These are phyloP conservation scores for Pseudogymnoascus verrucosus DNA, from an alignment of 2,329 filamentous ascomycete genomes.

Conservation along the genomic window DNA sequence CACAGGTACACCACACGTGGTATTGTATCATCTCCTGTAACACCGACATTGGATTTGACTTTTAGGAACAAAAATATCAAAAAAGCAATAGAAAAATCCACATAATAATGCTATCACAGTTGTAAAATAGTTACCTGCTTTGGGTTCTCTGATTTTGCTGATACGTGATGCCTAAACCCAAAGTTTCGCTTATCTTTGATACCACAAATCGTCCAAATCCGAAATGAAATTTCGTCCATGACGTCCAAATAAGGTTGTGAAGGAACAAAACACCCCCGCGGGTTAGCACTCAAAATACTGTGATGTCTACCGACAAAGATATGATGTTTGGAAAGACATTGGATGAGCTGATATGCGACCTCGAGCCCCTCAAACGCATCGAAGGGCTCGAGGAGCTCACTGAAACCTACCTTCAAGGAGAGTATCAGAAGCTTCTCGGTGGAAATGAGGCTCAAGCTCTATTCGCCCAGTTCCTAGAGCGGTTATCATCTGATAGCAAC, in stretches of 20 bases:
- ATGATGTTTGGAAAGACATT: neutral
- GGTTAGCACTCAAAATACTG: neutral
- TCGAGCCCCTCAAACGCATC: neutral
- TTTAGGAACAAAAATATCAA: neutral
- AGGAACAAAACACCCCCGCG: neutral
- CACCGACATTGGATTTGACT: neutral
- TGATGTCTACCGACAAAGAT: neutral
- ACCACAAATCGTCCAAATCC: neutral
- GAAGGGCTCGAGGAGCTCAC: neutral
- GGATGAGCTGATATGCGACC: constrained; percentile 4
- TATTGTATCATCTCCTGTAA: neutral
- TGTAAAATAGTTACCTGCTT: neutral
- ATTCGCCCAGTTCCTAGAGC: neutral
- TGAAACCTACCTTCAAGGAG: neutral
- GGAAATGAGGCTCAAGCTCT: neutral
- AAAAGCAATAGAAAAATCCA: neutral
- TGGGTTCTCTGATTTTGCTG: neutral
- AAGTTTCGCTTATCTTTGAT: constrained; percentile 8
- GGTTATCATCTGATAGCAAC: neutral
- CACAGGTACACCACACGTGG: neutral
- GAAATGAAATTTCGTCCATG: neutral
- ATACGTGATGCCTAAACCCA: neutral
- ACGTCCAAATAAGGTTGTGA: constrained; percentile 3
- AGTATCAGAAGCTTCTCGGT: constrained; percentile 2
- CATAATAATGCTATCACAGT: neutral